Base-by-base conservation (phyloP, 352 stramenopile genomes). In the Halophytophthora polymorphica region DNA sequence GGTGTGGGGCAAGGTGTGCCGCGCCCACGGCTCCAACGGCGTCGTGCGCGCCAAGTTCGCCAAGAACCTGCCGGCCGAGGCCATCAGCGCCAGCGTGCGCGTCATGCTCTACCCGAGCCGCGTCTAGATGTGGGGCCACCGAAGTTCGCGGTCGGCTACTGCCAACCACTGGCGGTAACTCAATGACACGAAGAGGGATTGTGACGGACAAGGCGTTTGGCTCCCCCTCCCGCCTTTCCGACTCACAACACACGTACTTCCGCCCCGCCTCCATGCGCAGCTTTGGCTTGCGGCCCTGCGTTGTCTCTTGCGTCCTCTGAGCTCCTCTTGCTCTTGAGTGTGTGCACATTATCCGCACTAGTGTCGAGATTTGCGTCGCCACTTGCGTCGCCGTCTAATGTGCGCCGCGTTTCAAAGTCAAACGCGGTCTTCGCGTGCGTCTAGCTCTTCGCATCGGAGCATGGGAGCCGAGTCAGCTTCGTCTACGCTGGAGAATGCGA, bases 61-160 rank as follows among this genome's bases (percentile, higher is more conserved):
- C 64, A 96, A 95, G 73, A 98, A 99, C 77, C 88, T 99, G 53
- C 96, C 96, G 45, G 90, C 90, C 49, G 83, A 92, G 64, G 88
- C 96, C 62, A 99, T 99, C 68, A 97, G 96, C 72, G 89, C 88
- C 69, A 93, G 84, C 54, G 96, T 99, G 48, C 90, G 97, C 70
- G 93, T 99, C 68, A 99, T 99, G 97, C 93, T 99, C 53, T 99
- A 99, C 86, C 97, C 97, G 56, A 98, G 88, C 71, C 90, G 88
- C 71, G 95, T 99, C 62, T 99, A 99, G 38, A 68, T 51, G 50
- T 33, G 52, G 36, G 58, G 19, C 14, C 28, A 56, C 34, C 31
- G 52, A 39, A 25, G 49, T 39, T 61, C 64, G 45, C 19, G 50
- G 53, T 65, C 58, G 54, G 53, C 45, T 43, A 54, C 64, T 36